Base-by-base conservation (phyloP, 495 filamentous ascomycete genomes). In the Extremus antarcticus region DNA sequence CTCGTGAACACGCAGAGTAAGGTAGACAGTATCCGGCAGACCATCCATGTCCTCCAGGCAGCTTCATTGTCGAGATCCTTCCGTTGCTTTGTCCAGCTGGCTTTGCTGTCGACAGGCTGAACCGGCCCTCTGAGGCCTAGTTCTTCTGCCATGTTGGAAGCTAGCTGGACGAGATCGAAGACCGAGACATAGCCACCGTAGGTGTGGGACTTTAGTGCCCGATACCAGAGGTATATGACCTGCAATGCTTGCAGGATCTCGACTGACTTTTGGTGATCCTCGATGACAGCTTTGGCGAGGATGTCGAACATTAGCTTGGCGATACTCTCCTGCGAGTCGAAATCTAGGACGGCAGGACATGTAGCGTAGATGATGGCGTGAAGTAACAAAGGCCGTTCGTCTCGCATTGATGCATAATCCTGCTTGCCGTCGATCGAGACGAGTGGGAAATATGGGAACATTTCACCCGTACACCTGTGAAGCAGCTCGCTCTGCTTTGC, bases 221-320 rank as follows among this genome's bases (percentile, higher is more conserved):
- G 35, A 23, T 41, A 59, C 56, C 56, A 59, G n/a, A 48, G 9
- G 15, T 19, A 16, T 1, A 22, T 22, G 4, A 59, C 15, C 25
- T 40, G 50, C 1, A 59, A 24, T 20, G 51, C 56, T 23, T 59
- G 56, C 2, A 59, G 25, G 35, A 59, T 25, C 17, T 54, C 51
- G 20, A 54, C 3, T 2, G 56, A 40, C 25, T 54, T 49, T 19
- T 58, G 49, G 15, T 25, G 19, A 4, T 15, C 24, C 25, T 15
- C 11, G 21, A 48, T 35, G 13, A 19, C 46, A 10, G 7, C 19
- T 2, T 9, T 43, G 2, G 50, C 13, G 21, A 43, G 10, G 11
- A 49, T 16, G 21, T 54, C 39, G 13, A 54, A 32, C 10, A 59
- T 16, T 2, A 59, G 9, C 19, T 25, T 41, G 22, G 19, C 35